A percentile compares a stretch with the other conserved stretches of the same genome.
These are phyloP conservation scores for Lathyrus aphaca DNA, from an alignment of 306 rosid species.

Conservation along the genomic window DNA sequence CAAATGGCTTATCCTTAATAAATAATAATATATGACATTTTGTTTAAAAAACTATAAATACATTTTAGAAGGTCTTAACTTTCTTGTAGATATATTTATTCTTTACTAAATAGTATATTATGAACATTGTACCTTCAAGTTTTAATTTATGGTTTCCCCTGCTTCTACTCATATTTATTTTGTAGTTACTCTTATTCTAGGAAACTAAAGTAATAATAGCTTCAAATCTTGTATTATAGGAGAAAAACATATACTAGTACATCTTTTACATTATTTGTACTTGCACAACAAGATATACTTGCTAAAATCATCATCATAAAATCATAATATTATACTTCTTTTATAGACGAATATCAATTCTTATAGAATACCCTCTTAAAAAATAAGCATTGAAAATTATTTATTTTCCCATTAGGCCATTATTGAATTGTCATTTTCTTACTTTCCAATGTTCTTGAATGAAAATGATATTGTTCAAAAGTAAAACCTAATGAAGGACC, in stretches of 20 bases:
- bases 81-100: no score
- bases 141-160: not conserved
- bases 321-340: no score
- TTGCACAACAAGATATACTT: not conserved
- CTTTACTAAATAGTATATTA: no score
- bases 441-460: slow-evolving; percentile 46
- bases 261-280: not conserved
- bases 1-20: no score
- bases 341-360: slow-evolving; percentile 1
- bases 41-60: no score
- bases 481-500: slow-evolving; percentile 52
- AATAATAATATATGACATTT: no score
- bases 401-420: slow-evolving; percentile 37
- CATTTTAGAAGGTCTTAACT: no score
- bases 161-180: not conserved
- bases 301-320: not conserved
- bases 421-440: slow-evolving; percentile 54
- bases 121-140: no score
- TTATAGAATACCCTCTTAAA: not conserved
- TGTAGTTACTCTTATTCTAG: not conserved
- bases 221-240: not conserved
- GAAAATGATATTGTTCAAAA: slow-evolving; percentile 49
- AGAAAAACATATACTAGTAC: not conserved
- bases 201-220: not conserved
- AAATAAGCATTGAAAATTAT: slow-evolving; percentile 7